Conservation (phyloP, 2,329 filamentous ascomycete genomes). For the Berkeleyomyces rouxiae region DNA sequence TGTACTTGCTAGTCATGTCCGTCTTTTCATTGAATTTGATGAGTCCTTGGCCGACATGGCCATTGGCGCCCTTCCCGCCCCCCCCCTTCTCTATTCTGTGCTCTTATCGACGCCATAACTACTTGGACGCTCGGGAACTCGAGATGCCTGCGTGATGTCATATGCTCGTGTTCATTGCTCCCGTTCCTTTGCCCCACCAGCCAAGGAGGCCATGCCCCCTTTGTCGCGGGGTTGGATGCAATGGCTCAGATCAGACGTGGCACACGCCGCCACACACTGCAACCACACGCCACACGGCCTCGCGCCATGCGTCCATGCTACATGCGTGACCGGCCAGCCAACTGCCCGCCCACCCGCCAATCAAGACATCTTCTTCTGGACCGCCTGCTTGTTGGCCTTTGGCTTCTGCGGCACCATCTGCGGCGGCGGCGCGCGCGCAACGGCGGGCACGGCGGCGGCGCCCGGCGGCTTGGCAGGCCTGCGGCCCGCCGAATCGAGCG, state of each 20-base stretch:
- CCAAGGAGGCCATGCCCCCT: background rate
- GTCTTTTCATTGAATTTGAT: background rate
- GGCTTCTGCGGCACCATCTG: background rate
- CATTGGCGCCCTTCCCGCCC: no score
- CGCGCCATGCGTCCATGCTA: background rate
- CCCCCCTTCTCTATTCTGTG: no score
- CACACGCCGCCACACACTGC: background rate
- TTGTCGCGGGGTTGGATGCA: background rate
- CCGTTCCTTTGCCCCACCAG: background rate
- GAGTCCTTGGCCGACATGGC: background rate
- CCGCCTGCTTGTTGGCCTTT: background rate
- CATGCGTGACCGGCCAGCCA: background rate
- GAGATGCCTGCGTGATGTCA: background rate
- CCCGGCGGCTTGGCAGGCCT: background rate
- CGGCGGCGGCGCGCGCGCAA: background rate
- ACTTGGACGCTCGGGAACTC: background rate
- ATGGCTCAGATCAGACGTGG: background rate
- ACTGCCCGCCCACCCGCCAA: no score
- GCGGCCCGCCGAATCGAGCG: constrained; percentile 40
- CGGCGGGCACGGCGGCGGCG: background rate
- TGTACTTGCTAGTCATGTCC: background rate
- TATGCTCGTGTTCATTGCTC: no score
- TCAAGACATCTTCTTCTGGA: constrained; percentile 11
- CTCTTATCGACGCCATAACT: background rate
- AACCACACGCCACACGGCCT: background rate